A percentile compares a stretch with the other conserved stretches of the same genome.
phyloP scores from a whole-genome alignment of 106 monocot genomes.

The Apostasia ramifera region DNA sequence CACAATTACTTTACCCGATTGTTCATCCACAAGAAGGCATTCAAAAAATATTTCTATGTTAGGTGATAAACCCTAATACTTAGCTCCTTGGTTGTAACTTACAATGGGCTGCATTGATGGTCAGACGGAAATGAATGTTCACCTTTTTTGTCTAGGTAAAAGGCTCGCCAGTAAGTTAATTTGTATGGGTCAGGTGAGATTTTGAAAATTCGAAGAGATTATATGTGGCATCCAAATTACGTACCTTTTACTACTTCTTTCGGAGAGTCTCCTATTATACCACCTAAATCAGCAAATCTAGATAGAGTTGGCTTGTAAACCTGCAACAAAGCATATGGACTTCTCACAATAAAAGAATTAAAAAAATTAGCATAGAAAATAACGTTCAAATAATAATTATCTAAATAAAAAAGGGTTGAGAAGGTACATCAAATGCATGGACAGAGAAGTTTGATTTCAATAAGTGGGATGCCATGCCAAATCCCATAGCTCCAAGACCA shows the following conservation, averaged over 20 bases:
- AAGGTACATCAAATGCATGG: slow-evolving; percentile 77
- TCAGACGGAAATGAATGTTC: too few relatives aligned
- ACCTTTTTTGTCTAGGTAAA: too few relatives aligned
- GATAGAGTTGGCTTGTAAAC: slow-evolving; percentile 75
- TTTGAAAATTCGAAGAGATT: not conserved
- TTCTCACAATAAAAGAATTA: too few relatives aligned
- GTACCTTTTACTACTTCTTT: slow-evolving; percentile 68
- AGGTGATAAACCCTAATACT: too few relatives aligned
- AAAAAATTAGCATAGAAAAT: not conserved
- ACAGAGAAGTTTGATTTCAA: slow-evolving; percentile 65
- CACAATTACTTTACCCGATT: too few relatives aligned
- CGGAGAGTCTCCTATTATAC: slow-evolving; percentile 43
- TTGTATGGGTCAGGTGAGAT: too few relatives aligned
- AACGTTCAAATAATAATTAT: not conserved
- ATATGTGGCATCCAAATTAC: slow-evolving; percentile 18
- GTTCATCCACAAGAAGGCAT: too few relatives aligned
- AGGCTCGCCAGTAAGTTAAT: too few relatives aligned
- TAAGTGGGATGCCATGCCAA: slow-evolving; percentile 92
- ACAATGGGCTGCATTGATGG: too few relatives aligned
- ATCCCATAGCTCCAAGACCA: slow-evolving; percentile 99
- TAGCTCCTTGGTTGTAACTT: too few relatives aligned
- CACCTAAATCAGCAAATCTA: slow-evolving; percentile 79
- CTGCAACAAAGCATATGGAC: slow-evolving; percentile 17
- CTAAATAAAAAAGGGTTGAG: not conserved
- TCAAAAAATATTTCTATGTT: too few relatives aligned